phyloP scores from a whole-genome alignment of 2,329 filamentous ascomycete species.

The Dothistroma pini region DNA sequence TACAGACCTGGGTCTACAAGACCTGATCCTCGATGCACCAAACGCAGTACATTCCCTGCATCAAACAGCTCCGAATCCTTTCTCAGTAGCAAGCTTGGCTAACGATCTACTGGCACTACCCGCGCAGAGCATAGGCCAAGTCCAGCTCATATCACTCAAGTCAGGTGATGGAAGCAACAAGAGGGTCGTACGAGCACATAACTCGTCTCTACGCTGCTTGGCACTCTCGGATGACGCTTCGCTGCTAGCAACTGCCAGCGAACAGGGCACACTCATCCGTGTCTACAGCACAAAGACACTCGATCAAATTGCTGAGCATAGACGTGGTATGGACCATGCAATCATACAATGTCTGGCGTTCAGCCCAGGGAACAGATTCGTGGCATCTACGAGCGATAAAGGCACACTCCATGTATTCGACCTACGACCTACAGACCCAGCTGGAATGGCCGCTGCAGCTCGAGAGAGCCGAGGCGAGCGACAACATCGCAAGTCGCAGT shows the following conservation, averaged over 20 bases:
- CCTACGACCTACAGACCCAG: slow-evolving; percentile 54
- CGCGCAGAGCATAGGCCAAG: slow-evolving; percentile 80
- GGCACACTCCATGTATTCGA: slow-evolving; percentile 94
- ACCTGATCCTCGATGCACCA: slow-evolving; percentile 19
- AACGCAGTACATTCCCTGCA: slow-evolving; percentile 56
- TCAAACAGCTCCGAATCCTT: slow-evolving; percentile 79
- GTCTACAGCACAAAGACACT: slow-evolving; percentile 79
- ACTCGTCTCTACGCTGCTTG: slow-evolving; percentile 72
- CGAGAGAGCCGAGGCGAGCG: slow-evolving; percentile 9
- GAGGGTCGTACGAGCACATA: slow-evolving; percentile 90
- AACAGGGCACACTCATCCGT: slow-evolving; percentile 86
- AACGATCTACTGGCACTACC: slow-evolving; percentile 75
- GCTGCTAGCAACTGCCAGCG: slow-evolving; percentile 82
- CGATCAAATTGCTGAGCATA: slow-evolving; percentile 76
- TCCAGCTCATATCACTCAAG: slow-evolving; percentile 74
- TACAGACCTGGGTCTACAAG: background rate
- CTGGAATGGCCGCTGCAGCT: slow-evolving; percentile 4
- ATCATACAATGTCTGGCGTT: slow-evolving; percentile 85
- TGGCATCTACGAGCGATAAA: slow-evolving; percentile 95
- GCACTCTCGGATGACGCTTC: slow-evolving; percentile 76
- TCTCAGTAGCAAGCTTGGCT: slow-evolving; percentile 75
- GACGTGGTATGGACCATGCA: slow-evolving; percentile 84
- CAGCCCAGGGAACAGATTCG: slow-evolving; percentile 71
- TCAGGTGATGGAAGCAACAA: slow-evolving; percentile 66
- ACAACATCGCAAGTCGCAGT: slow-evolving; percentile 23